Base-by-base conservation (phyloP, 225 moss, liverwort and hornwort genomes). In the Polytrichum formosum region DNA sequence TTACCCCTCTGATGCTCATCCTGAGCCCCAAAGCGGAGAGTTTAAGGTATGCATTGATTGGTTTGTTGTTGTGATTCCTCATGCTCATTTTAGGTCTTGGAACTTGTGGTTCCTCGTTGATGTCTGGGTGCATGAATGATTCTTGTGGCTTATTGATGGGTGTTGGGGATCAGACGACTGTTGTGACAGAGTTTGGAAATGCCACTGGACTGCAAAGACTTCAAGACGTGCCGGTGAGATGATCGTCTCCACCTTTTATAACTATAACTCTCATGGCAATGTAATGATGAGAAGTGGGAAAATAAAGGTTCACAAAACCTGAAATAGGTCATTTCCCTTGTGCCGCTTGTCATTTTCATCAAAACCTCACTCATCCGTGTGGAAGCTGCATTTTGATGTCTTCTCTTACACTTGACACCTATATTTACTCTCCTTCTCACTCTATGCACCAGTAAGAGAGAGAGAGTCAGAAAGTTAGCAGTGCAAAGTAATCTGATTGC, bases 141-240 rank as follows among this genome's bases (percentile, higher is more conserved):
- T 33, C 71, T 67, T 77, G 33, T 28, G 56, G 20, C 46, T 18
- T 58, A 13, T 23, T n/a, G 9, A 63, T 76, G 46, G 78, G 79
- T 69, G 35, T 69, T 79, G 74, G 69, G 46, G 16, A 46, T 46
- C 22, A 28, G 62, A 56, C 78, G 77, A 30, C 7, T 22, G 4
- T 37, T 8, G 79, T 73, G 69, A 74, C 74, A 30, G 63, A 74
- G 30, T 75, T 67, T 67, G 72, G 6, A 10, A 70, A 64, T 56
- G 65, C 69, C 22, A 26, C 28, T 74, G 30, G 28, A 59, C 26
- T 81, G 67, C 61, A 22, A 35, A 70, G 66, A 17, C 23, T 72
- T n/a, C 21, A 72, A 62, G 65, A 74, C 28, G 87, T 87, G 67
- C 87, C 87, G 66, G 87, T 87, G 68, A 77, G 87, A 76, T 27